Percentiles rank a stretch among this genome's conserved stretches.
These are phyloP conservation scores for Anisogramma anomala DNA, from an alignment of 2,329 filamentous ascomycete genomes.

Conservation along the genomic window DNA sequence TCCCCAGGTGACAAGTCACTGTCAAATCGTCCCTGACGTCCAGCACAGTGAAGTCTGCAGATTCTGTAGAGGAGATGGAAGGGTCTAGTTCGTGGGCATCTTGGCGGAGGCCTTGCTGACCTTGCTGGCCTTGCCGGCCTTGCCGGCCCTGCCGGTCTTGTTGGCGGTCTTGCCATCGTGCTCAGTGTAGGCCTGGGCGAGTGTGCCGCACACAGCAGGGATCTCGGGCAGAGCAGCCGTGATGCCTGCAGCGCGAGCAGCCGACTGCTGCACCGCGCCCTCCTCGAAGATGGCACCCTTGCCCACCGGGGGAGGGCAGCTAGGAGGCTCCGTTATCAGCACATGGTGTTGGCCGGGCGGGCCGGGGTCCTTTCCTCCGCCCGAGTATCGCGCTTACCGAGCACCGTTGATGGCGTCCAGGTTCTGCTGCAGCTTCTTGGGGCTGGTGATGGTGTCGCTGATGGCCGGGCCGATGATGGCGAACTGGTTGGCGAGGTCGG, in stretches of 20 bases:
- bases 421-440: slow-evolving; percentile 8
- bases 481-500: slow-evolving; percentile 5
- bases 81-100: no score
- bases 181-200: not conserved
- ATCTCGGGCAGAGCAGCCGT: not conserved
- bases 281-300: slow-evolving; percentile 8
- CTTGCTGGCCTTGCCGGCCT: no score
- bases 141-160: no score
- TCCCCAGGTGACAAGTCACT: no score
- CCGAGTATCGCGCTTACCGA: slow-evolving; percentile 6
- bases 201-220: not conserved
- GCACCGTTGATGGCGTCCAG: slow-evolving; percentile 10
- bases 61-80: no score
- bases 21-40: no score
- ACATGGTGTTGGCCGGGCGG: no score
- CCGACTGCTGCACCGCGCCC: slow-evolving; percentile 9
- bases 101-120: no score
- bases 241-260: slow-evolving; percentile 1
- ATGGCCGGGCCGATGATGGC: slow-evolving; percentile 8
- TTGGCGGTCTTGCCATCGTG: no score
- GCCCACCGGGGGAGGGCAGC: slow-evolving; percentile 5
- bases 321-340: not conserved
- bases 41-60: no score
- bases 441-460: slow-evolving; percentile 7
- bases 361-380: no score